Evolutionary conservation across 2,329 filamentous ascomycete genomes (phyloP), one percentile per base, ranked within the genome.

Genomic region (Arthrobotrys sinensis): DNA sequence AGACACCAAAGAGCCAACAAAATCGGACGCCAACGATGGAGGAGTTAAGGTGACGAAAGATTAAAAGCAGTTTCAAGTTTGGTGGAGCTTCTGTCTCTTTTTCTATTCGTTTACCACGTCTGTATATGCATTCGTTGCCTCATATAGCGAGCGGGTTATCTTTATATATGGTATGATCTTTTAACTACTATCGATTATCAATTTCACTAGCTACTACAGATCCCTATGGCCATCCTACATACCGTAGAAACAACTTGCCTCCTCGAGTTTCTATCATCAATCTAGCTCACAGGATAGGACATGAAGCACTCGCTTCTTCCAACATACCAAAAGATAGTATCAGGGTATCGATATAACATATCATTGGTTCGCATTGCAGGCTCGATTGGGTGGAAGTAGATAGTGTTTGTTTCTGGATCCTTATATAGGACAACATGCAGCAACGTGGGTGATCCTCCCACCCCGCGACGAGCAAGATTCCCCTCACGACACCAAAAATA

Each of bases 181-280:
- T 60, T 60, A 60, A 60, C 19, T 60, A 60, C 19, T 60, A 28
- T 60, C 55, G 12, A 19, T 34, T 60, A 38, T 60, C 36, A 43
- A 40, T 60, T 40, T 34, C 24, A 3, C 36, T 60, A 60, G 5
- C 24, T 21, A 36, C 2, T 19, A 16, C 52, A 57, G n/a, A 57
- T 38, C 52, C 52, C 16, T 16, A 34, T 53, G 21, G 4, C 48
- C 21, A 53, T 28, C 46, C 46, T 50, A 38, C 28, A 11, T 3
- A 53, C 21, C 32, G 34, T 57, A 57, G 52, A 57, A 53, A 21
- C 50, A 53, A 12, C 50, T 12, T 4, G 24, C 3, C 28, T 34
- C 28, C 45, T 52, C 14, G 24, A 11, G 2, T 32, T n/a, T n/a
- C 14, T 10, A 28, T 28, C 24, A 28, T 28, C 24, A 28, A 28